Conservation (phyloP, 2,329 filamentous ascomycete species). For the Lachnellula subtilissima region DNA sequence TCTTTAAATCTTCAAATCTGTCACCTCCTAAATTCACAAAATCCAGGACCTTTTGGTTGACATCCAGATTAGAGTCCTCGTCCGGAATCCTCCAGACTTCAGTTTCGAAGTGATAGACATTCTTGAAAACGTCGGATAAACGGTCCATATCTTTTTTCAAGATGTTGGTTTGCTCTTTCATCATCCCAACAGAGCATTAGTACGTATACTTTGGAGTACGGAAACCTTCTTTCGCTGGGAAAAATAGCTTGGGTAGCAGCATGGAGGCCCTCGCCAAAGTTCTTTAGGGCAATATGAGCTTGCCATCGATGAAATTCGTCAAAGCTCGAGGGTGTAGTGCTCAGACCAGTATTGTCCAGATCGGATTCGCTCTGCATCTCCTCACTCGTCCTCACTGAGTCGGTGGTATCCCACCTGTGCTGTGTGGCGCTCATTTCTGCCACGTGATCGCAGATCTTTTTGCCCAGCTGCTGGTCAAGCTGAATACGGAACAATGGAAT, state of each 20-base stretch:
- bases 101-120: conserved; percentile 20
- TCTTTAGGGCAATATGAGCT: conserved; percentile 16
- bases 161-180: conserved; percentile 9
- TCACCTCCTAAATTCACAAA: conserved; percentile 14
- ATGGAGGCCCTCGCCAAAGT: conserved; percentile 19
- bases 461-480: background rate
- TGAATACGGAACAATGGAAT: background rate
- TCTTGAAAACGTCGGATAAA: conserved; percentile 16
- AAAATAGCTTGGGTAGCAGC: conserved; percentile 21
- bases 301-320: conserved; percentile 18
- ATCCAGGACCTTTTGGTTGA: conserved; percentile 12
- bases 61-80: conserved; percentile 7
- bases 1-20: conserved; percentile 20
- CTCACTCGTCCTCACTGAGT: conserved; percentile 1
- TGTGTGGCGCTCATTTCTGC: background rate
- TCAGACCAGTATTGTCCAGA: background rate
- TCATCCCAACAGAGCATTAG: conserved; percentile 20
- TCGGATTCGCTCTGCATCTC: conserved; percentile 4
- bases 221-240: conserved; percentile 8
- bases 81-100: conserved; percentile 20
- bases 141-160: conserved; percentile 13
- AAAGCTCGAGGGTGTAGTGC: background rate
- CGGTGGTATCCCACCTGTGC: background rate
- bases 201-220: conserved; percentile 21
- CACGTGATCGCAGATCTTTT: background rate